These are phyloP conservation scores for Veloporphyrellus conicus DNA, from an alignment of 1,284 basidiomycete genomes.

Conservation along the genomic window DNA sequence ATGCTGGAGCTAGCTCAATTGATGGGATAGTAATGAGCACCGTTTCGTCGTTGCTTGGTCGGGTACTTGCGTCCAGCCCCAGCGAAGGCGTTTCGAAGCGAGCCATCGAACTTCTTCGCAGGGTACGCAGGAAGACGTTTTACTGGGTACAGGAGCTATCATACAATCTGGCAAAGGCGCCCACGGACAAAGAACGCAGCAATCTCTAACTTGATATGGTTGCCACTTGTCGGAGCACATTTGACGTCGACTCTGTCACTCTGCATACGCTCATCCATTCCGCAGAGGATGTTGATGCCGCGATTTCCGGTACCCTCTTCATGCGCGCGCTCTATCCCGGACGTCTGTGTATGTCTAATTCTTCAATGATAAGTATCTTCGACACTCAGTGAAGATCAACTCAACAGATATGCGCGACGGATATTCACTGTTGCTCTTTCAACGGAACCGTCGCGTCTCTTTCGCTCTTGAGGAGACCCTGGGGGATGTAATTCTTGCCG, in stretches of 20 bases:
- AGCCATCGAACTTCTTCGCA: conserved; percentile 26
- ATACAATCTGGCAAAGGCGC: conserved; percentile 17
- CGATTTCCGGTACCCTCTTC: conserved; percentile 36
- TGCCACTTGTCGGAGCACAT: conserved; percentile 39
- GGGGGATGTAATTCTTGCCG: conserved; percentile 1
- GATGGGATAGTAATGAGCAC: conserved; percentile 34
- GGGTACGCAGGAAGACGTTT: conserved; percentile 31
- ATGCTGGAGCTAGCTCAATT: conserved; percentile 39
- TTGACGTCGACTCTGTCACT: conserved; percentile 31
- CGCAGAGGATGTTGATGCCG: conserved; percentile 25
- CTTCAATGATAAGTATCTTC: background rate
- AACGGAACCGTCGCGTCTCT: conserved; percentile 25
- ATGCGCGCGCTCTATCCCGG: conserved; percentile 1
- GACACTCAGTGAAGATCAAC: background rate
- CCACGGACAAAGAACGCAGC: conserved; percentile 22
- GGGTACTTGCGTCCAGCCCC: conserved; percentile 30
- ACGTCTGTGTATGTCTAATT: background rate
- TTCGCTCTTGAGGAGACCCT: conserved; percentile 24
- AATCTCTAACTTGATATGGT: conserved; percentile 32
- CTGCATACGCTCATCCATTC: conserved; percentile 17
- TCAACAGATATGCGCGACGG: conserved; percentile 12
- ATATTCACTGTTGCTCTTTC: conserved; percentile 10
- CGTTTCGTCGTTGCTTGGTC: conserved; percentile 31
- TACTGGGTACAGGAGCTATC: conserved; percentile 36
- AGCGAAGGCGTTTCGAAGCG: conserved; percentile 4